phyloP scores from a whole-genome alignment of 2,329 filamentous ascomycete species.

The Fusarium papillatum region DNA sequence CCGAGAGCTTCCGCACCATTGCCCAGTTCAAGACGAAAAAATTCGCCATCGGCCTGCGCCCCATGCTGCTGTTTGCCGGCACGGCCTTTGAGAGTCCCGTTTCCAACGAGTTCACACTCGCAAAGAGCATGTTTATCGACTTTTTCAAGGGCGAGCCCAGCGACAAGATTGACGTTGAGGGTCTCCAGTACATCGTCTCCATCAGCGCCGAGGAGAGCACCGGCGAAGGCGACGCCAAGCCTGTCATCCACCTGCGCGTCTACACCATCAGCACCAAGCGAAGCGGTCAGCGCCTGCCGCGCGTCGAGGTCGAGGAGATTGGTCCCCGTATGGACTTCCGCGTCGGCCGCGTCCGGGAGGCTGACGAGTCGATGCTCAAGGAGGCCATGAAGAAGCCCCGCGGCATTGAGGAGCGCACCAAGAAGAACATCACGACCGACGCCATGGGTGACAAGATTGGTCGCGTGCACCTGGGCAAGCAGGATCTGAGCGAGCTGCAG shows the following conservation, averaged over 20 bases:
- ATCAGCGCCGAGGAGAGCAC: constrained; percentile 79
- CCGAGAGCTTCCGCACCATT: constrained; percentile 77
- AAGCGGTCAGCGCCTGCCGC: constrained; percentile 87
- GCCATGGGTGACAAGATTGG: constrained; percentile 96
- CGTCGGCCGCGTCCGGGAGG: constrained; percentile 83
- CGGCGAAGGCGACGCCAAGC: constrained; percentile 61
- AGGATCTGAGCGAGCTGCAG: constrained; percentile 89
- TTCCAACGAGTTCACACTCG: constrained; percentile 83
- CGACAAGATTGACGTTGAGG: constrained; percentile 92
- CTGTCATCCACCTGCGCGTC: constrained; percentile 77
- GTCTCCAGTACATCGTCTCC: constrained; percentile 90
- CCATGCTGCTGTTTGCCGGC: constrained; percentile 92
- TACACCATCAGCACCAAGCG: constrained; percentile 91
- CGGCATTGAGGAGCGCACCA: constrained; percentile 80
- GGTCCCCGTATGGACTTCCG: constrained; percentile 94
- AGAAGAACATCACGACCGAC: constrained; percentile 97
- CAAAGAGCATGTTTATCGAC: constrained; percentile 90
- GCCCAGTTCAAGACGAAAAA: constrained; percentile 83
- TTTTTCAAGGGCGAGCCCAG: constrained; percentile 86
- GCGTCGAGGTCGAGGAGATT: constrained; percentile 95
- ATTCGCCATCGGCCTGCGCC: constrained; percentile 85
- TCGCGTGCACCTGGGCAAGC: constrained; percentile 90
- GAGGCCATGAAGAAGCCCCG: constrained; percentile 91
- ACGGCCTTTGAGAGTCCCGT: constrained; percentile 89
- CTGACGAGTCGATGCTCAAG: constrained; percentile 86